phyloP scores from a whole-genome alignment of 148 eudicot genomes.

The Cornus kousa region DNA sequence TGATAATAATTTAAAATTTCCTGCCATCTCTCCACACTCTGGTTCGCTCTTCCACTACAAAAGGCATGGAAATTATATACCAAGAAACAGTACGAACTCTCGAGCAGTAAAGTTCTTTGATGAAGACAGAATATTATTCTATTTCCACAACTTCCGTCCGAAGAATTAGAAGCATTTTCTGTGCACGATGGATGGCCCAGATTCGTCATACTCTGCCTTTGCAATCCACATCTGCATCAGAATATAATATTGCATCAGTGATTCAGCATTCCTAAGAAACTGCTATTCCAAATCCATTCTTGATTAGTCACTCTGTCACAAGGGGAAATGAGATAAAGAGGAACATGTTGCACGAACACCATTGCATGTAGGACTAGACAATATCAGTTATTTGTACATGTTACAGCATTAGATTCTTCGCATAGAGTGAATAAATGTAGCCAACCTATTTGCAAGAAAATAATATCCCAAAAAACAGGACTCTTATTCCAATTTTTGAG shows the following conservation, averaged over 20 bases:
- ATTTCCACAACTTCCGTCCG: slow-evolving; percentile 4
- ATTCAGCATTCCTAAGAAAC: not conserved
- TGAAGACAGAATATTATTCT: slow-evolving; percentile 13
- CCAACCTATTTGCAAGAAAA: too few species aligned
- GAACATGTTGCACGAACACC: too few species aligned
- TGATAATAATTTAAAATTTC: slow-evolving; percentile 18
- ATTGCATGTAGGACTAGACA: too few species aligned
- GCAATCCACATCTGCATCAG: slow-evolving; percentile 68
- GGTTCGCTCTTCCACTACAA: not conserved
- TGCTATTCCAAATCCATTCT: not conserved
- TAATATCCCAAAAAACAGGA: too few species aligned
- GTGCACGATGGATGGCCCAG: slow-evolving; percentile 74
- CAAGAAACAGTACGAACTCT: slow-evolving; percentile 1
- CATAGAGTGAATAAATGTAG: too few species aligned
- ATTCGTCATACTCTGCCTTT: slow-evolving; percentile 75
- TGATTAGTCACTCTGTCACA: not conserved
- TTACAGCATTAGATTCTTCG: too few species aligned
- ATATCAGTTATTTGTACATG: too few species aligned
- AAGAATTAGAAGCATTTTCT: slow-evolving; percentile 65
- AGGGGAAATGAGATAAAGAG: not conserved
- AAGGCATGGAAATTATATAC: not conserved
- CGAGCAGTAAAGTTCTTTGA: slow-evolving; percentile 21
- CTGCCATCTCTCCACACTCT: slow-evolving; percentile 9
- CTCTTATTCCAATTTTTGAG: too few species aligned
- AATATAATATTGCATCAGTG: not conserved